Evolutionary conservation across 108 stramenopile genomes (phyloP).

Genomic region (Nannochloropsis gaditana): DNA sequence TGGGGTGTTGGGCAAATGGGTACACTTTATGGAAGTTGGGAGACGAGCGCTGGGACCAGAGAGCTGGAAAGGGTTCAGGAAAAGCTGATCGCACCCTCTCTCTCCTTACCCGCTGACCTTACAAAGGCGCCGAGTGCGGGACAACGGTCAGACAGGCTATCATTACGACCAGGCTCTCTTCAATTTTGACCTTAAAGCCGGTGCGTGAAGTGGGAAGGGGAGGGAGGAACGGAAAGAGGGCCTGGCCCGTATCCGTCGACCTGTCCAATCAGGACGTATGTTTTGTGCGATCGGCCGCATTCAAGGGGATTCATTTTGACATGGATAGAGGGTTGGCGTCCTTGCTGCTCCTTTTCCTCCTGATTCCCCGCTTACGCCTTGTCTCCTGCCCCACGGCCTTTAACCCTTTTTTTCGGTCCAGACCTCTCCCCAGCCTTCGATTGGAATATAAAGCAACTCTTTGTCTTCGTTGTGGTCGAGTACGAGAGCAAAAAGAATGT

Average conservation of each 20-base stretch:
- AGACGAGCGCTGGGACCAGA: background rate
- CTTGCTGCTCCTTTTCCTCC: background rate
- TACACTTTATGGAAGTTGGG: background rate
- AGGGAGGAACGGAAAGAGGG: background rate
- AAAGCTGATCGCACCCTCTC: background rate
- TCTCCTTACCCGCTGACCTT: background rate
- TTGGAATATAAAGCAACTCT: constrained; percentile 85
- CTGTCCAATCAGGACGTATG: too few species aligned
- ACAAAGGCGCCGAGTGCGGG: constrained; percentile 62
- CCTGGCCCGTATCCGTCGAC: too few species aligned
- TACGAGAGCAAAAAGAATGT: constrained; percentile 71
- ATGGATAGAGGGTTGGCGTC: too few species aligned
- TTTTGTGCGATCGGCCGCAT: too few species aligned
- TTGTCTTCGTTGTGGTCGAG: constrained; percentile 64
- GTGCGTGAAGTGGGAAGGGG: constrained; percentile 13
- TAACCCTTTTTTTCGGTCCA: too few species aligned
- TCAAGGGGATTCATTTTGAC: too few species aligned
- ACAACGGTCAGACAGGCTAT: constrained; percentile 74
- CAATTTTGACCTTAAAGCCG: constrained; percentile 78
- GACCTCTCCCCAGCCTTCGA: constrained; percentile 92
- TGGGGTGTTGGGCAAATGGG: background rate
- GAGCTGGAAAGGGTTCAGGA: background rate
- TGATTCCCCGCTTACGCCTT: background rate
- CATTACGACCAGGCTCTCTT: constrained; percentile 86
- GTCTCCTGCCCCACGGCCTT: background rate